These are phyloP conservation scores for Vitis rupestris DNA, from an alignment of 164 flowering plant species.

Conservation along the genomic window DNA sequence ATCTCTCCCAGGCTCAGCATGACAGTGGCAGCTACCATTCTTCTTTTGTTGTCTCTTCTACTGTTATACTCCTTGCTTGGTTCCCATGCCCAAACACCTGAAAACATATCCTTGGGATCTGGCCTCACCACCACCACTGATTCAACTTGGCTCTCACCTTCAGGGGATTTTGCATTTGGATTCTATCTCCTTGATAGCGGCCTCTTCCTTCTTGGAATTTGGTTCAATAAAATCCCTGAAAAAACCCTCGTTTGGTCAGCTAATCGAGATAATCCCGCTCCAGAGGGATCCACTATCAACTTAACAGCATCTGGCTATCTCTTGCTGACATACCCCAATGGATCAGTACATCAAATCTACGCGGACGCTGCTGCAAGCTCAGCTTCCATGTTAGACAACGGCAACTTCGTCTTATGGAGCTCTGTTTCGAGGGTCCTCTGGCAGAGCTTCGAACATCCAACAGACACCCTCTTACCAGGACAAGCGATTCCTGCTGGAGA, in stretches of 20 bases:
- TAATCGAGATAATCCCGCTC: constrained; percentile 12
- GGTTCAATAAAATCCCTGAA: constrained; percentile 10
- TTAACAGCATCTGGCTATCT: constrained; percentile 16
- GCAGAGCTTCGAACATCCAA: constrained; percentile 1
- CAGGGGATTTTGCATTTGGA: constrained; percentile 15
- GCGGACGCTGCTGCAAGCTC: not conserved
- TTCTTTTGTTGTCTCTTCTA: not conserved
- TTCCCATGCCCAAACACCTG: constrained; percentile 6
- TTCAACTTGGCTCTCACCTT: constrained; percentile 8
- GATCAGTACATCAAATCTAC: not conserved
- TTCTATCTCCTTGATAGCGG: not conserved
- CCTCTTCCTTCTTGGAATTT: constrained; percentile 10
- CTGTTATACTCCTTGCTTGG: not conserved
- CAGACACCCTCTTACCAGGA: constrained; percentile 28
- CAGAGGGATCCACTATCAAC: constrained; percentile 8
- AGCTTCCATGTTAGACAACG: constrained; percentile 24
- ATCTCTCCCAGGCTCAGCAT: too few species aligned
- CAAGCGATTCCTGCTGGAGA: not conserved
- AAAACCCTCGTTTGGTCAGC: constrained; percentile 15
- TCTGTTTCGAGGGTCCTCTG: constrained; percentile 1
- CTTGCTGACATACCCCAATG: constrained; percentile 7
- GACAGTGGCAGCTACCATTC: not conserved
- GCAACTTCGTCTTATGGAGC: constrained; percentile 26
- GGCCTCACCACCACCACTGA: constrained; percentile 2
- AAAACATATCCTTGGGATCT: constrained; percentile 12